A percentile compares a stretch with the other conserved stretches of the same genome.
These are phyloP conservation scores for Calonectria honghensis DNA, from an alignment of 2,329 filamentous ascomycete species.

Conservation along the genomic window DNA sequence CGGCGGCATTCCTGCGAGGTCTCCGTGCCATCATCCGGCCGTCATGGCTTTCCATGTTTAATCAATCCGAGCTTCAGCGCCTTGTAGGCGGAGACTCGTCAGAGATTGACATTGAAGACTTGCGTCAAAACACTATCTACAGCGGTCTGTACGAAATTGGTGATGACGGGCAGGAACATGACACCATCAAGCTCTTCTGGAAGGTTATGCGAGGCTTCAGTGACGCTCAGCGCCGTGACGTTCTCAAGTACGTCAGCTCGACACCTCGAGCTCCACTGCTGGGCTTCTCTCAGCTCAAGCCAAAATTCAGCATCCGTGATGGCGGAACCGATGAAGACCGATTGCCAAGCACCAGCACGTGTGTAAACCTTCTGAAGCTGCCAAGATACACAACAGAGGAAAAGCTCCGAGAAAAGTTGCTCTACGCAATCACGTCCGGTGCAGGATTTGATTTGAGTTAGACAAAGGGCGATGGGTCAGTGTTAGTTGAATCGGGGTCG, in stretches of 20 bases:
- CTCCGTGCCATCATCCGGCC: constrained; percentile 92
- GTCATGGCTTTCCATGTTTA: constrained; percentile 98
- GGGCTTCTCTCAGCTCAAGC: constrained; percentile 90
- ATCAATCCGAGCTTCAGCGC: constrained; percentile 94
- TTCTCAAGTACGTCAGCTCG: constrained; percentile 96
- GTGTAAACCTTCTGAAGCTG: constrained; percentile 94
- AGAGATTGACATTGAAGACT: constrained; percentile 90
- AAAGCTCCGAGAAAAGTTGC: constrained; percentile 83
- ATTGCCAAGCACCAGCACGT: constrained; percentile 95
- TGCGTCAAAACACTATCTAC: constrained; percentile 89
- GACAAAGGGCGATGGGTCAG: neutral
- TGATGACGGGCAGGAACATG: constrained; percentile 91
- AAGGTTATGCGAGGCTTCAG: constrained; percentile 85
- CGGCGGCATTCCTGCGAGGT: constrained; percentile 89
- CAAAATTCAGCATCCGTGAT: constrained; percentile 92
- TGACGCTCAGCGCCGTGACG: constrained; percentile 86
- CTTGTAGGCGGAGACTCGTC: constrained; percentile 91
- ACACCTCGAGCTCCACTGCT: constrained; percentile 92
- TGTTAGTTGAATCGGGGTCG: constrained; percentile 26
- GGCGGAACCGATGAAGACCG: constrained; percentile 77
- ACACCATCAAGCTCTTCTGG: constrained; percentile 93
- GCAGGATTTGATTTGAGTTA: constrained; percentile 92
- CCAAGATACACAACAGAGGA: constrained; percentile 83
- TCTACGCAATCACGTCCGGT: constrained; percentile 92
- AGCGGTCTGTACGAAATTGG: constrained; percentile 92